phyloP scores from a whole-genome alignment of 768 basidiomycete species.

The Amanita rimosa region DNA sequence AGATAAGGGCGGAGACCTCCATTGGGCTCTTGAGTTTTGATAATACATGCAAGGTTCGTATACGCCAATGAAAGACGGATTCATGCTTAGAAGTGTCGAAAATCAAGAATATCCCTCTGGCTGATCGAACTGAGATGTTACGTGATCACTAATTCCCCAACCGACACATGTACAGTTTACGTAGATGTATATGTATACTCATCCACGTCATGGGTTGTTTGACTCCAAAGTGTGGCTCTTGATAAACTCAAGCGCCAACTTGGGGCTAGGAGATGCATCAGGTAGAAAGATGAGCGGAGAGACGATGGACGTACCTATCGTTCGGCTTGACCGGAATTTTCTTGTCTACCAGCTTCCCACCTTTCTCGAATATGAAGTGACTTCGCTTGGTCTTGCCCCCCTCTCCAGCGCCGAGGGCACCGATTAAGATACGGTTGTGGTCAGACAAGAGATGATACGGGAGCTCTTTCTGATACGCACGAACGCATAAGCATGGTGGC shows the following conservation, averaged over 20 bases:
- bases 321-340: slow-evolving; percentile 78
- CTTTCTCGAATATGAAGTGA: slow-evolving; percentile 89
- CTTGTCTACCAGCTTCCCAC: slow-evolving; percentile 80
- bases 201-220: background rate
- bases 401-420: slow-evolving; percentile 69
- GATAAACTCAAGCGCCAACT: slow-evolving; percentile 51
- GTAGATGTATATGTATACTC: background rate
- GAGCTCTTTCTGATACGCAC: slow-evolving; percentile 52
- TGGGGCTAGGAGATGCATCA: slow-evolving; percentile 30
- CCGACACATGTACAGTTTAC: background rate
- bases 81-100: no score
- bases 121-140: no score
- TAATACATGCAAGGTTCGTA: no score
- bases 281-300: background rate
- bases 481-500: background rate
- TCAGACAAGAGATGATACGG: slow-evolving; percentile 86
- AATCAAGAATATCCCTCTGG: no score
- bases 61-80: no score
- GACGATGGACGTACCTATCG: slow-evolving; percentile 48
- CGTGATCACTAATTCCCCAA: no score
- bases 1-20: no score
- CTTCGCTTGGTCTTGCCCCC: slow-evolving; percentile 82
- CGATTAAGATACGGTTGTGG: slow-evolving; percentile 70
- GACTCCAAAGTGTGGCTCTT: slow-evolving; percentile 15
- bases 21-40: no score